These are phyloP conservation scores for Exophiala sp. DNA, from an alignment of 2,329 filamentous ascomycete species.

Conservation along the genomic window DNA sequence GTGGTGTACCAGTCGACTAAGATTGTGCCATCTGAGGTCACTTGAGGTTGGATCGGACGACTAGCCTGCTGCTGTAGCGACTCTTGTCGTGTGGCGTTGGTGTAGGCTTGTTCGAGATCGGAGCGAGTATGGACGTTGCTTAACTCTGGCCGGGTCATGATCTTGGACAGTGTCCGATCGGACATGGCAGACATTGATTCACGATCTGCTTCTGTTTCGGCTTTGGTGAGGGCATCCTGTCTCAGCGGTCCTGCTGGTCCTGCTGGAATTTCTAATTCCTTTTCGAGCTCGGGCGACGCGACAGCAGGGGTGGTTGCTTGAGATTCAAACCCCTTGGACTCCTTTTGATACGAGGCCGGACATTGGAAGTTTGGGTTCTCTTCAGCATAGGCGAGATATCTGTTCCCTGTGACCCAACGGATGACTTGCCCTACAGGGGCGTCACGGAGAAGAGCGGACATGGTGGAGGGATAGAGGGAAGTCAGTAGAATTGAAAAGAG, in stretches of 20 bases:
- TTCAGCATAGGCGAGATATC: conserved; percentile 46
- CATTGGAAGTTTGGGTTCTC: conserved; percentile 34
- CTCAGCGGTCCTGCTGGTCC: not conserved
- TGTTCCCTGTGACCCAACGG: conserved; percentile 42
- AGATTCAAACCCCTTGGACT: conserved; percentile 4
- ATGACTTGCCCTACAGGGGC: conserved; percentile 47
- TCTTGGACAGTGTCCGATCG: conserved; percentile 21
- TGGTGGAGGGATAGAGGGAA: not conserved
- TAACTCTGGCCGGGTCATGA: conserved; percentile 21
- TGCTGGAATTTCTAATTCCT: conserved; percentile 11
- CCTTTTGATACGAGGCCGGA: conserved; percentile 20
- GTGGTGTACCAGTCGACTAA: conserved; percentile 29
- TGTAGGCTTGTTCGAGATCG: conserved; percentile 24
- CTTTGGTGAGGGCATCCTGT: conserved; percentile 8
- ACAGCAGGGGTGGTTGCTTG: conserved; percentile 8
- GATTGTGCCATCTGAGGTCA: conserved; percentile 24
- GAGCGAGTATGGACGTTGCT: conserved; percentile 17
- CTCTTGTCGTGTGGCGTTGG: conserved; percentile 24
- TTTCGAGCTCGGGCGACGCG: conserved; percentile 11
- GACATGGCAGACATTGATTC: conserved; percentile 9
- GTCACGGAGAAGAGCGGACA: conserved; percentile 37
- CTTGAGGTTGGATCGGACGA: conserved; percentile 18
- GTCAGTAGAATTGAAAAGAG: not conserved
- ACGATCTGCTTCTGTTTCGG: conserved; percentile 19
- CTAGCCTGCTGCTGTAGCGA: conserved; percentile 20